Percentiles rank a stretch among this genome's conserved stretches.
phyloP scores from a whole-genome alignment of 1,139 yeast genomes.

The Nakaseomyces kungkrabaensis region DNA sequence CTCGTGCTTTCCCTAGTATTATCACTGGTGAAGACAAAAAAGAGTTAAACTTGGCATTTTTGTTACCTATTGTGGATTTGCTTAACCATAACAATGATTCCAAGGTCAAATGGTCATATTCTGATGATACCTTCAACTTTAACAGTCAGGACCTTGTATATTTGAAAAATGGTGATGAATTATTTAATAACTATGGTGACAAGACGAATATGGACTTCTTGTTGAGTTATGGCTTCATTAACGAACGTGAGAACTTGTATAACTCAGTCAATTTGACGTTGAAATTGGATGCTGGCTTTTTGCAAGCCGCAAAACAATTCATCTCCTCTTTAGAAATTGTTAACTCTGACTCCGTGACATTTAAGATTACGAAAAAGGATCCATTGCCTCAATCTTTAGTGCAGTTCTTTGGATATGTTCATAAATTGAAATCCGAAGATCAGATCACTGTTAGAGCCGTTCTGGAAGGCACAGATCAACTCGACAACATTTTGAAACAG shows the following conservation, averaged over 20 bases:
- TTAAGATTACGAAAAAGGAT: slow-evolving; percentile 11
- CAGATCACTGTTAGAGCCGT: slow-evolving; percentile 25
- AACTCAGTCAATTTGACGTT: slow-evolving; percentile 56
- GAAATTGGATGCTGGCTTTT: slow-evolving; percentile 34
- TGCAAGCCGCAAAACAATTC: slow-evolving; percentile 3
- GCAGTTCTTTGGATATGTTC: slow-evolving; percentile 26
- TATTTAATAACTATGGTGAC: slow-evolving; percentile 77
- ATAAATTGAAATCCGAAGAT: slow-evolving; percentile 22
- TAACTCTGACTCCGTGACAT: slow-evolving; percentile 20
- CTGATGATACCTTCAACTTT: slow-evolving; percentile 27
- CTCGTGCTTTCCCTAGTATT: slow-evolving; percentile 70
- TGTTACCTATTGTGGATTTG: slow-evolving; percentile 70
- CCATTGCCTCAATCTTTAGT: slow-evolving; percentile 25
- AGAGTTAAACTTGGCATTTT: slow-evolving; percentile 47
- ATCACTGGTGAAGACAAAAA: slow-evolving; percentile 29
- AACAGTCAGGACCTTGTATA: slow-evolving; percentile 12
- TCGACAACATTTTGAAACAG: slow-evolving; percentile 42
- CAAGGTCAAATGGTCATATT: slow-evolving; percentile 54
- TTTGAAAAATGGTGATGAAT: slow-evolving; percentile 35
- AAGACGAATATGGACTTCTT: slow-evolving; percentile 69
- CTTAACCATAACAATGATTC: slow-evolving; percentile 59
- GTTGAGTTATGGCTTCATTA: slow-evolving; percentile 54
- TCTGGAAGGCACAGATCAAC: slow-evolving; percentile 34
- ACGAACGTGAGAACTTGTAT: slow-evolving; percentile 41
- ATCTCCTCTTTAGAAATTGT: slow-evolving; percentile 7